These are phyloP conservation scores for Inga oerstediana DNA, from an alignment of 306 rosid species.

Conservation along the genomic window DNA sequence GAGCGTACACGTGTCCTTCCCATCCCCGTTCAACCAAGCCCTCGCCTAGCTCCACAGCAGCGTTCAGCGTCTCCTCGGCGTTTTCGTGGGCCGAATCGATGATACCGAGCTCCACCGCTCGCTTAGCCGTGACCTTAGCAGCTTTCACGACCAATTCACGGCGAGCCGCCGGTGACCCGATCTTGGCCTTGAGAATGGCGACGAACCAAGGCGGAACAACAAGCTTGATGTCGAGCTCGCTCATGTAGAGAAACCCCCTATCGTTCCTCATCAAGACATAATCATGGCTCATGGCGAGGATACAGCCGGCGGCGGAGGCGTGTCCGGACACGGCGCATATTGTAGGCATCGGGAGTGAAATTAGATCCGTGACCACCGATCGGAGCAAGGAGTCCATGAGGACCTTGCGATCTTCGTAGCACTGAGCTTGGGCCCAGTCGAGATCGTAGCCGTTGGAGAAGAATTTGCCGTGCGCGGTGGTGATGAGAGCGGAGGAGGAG, in stretches of 20 bases:
- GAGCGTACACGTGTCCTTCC: conserved; percentile 78
- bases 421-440: conserved; percentile 45
- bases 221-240: conserved; percentile 72
- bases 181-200: conserved; percentile 48
- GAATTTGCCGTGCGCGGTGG: conserved; percentile 86
- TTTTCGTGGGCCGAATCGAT: conserved; percentile 60
- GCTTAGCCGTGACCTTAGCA: conserved; percentile 64
- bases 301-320: conserved; percentile 76
- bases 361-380: conserved; percentile 48
- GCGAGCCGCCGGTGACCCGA: conserved; percentile 53
- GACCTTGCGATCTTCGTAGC: conserved; percentile 7
- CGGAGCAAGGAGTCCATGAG: conserved; percentile 44
- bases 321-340: conserved; percentile 81
- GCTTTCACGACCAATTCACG: conserved; percentile 61
- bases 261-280: conserved; percentile 72
- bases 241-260: conserved; percentile 81
- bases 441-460: conserved; percentile 90
- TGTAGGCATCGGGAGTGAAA: conserved; percentile 79
- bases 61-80: conserved; percentile 58
- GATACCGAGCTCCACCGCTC: conserved; percentile 61
- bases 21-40: conserved; percentile 51
- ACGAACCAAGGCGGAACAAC: conserved; percentile 64
- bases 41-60: conserved; percentile 53
- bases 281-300: conserved; percentile 73
- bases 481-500: conserved; percentile 64